Base-by-base conservation (phyloP, 441 rosid genomes). In the Gossypium davidsonii region DNA sequence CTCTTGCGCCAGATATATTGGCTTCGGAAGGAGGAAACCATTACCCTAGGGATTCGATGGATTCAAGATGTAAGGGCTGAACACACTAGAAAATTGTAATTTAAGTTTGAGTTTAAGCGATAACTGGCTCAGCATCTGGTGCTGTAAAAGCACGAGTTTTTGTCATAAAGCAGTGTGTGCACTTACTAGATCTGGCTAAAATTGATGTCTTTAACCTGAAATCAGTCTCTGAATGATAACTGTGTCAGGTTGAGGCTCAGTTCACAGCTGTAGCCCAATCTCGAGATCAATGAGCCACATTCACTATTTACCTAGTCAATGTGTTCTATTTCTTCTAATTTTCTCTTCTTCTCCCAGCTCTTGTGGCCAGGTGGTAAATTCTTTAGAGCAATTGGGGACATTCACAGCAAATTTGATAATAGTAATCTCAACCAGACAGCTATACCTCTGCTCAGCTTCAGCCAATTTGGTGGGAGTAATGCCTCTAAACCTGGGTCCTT, bases 361-460 rank as follows among this genome's bases (percentile, higher is more conserved):
- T 90, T 95, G 20, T 95, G 99, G 99, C 99, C 99, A 2, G 83
- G 81, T 78, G 99, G 97, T 37, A 79, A 74, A 42, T 95, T 95
- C 91, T 92, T 95, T 76, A 83, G 88, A 62, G 85, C 67, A 74
- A 59, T 86, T 28, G 71, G 82, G 70, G 85, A 74, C 72, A 28
- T 76, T 70, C 84, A 75, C 71, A 78, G 79, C 74, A 61, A 63
- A 74, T 73, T 31, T 17, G 86, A 80, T 64, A 79, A 74, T 68
- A 70, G 60, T 63, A 80, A 81, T 74, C 72, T 67, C 8, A 78
- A 74, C 25, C 83, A 76, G 68, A 76, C 73, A 21, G 34, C 8
- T 4, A 10, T n/a, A 58, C 65, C 79, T 62, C 84, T 76, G 60
- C 85, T 83, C 78, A 76, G 73, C n/a, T 73, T 73, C 15, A 78